Conservation (phyloP, 352 stramenopile genomes). For the Globisporangium takayamanum region DNA sequence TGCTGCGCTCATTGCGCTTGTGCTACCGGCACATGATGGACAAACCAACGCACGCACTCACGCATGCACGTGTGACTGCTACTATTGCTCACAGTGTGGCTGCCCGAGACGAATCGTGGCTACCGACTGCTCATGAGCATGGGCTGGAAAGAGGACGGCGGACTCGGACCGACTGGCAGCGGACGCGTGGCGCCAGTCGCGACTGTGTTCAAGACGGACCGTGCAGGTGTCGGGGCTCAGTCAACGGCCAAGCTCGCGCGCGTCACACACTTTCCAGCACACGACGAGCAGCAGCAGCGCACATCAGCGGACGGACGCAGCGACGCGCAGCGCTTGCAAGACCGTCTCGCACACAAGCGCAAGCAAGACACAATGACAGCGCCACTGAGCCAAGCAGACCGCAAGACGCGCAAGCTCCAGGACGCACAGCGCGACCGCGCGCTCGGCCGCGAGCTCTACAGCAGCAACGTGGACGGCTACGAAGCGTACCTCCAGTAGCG, state of each 20-base stretch:
- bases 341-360: constrained; percentile 38
- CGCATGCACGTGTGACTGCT: background rate
- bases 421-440: constrained; percentile 34
- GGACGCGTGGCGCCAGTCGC: constrained; percentile 42
- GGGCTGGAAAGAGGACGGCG: constrained; percentile 43
- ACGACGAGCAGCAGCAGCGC: constrained; percentile 29
- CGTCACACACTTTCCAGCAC: constrained; percentile 30
- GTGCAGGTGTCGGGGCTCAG: constrained; percentile 27
- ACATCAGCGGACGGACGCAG: constrained; percentile 23
- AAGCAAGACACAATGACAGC: constrained; percentile 22
- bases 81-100: constrained; percentile 31
- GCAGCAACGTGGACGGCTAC: constrained; percentile 44
- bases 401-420: constrained; percentile 33
- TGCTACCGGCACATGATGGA: background rate
- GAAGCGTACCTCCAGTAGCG: constrained; percentile 38
- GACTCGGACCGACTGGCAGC: constrained; percentile 24
- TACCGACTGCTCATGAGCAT: constrained; percentile 54
- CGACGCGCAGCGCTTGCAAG: constrained; percentile 32
- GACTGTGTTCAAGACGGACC: constrained; percentile 49
- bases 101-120: constrained; percentile 60
- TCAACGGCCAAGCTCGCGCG: too few relatives aligned
- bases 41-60: background rate
- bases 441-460: constrained; percentile 43
- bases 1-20: background rate
- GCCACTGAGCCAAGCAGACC: constrained; percentile 19